phyloP scores from a whole-genome alignment of 257 asterid genomes.

The Cordia subcordata region DNA sequence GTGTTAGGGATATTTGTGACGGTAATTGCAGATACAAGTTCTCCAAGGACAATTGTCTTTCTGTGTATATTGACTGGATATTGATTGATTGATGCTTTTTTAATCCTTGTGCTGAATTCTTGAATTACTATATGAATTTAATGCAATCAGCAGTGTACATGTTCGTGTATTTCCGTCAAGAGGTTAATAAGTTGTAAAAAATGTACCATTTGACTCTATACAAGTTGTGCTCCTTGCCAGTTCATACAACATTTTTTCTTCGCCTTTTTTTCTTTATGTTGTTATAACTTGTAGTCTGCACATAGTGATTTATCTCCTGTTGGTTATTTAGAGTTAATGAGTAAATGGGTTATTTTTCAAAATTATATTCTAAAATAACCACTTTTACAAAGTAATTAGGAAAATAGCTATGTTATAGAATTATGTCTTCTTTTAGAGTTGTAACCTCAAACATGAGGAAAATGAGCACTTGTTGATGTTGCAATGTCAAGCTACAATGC shows the following conservation, averaged over 20 bases:
- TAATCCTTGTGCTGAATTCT: not conserved
- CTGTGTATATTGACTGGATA: not conserved
- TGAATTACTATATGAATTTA: not conserved
- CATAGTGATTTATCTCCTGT: too few species aligned
- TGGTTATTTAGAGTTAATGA: too few species aligned
- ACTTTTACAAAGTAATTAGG: too few species aligned
- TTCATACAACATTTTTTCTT: not conserved
- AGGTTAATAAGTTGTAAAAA: not conserved
- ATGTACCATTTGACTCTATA: not conserved
- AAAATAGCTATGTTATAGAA: too few species aligned
- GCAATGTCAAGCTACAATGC: too few species aligned
- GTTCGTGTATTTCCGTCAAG: not conserved
- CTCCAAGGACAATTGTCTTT: not conserved
- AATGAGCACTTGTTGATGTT: too few species aligned
- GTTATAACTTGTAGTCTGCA: too few species aligned
- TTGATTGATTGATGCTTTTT: not conserved
- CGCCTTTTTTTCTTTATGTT: not conserved
- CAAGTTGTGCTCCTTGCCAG: not conserved
- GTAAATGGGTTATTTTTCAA: too few species aligned
- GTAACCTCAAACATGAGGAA: too few species aligned
- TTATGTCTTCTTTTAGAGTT: too few species aligned
- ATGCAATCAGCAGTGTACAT: not conserved
- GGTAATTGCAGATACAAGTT: not conserved
- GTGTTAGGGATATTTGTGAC: not conserved
- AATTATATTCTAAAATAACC: too few species aligned